Evolutionary conservation across 2,329 filamentous ascomycete genomes (phyloP).

Genomic region (Aureobasidium leucospermi): DNA sequence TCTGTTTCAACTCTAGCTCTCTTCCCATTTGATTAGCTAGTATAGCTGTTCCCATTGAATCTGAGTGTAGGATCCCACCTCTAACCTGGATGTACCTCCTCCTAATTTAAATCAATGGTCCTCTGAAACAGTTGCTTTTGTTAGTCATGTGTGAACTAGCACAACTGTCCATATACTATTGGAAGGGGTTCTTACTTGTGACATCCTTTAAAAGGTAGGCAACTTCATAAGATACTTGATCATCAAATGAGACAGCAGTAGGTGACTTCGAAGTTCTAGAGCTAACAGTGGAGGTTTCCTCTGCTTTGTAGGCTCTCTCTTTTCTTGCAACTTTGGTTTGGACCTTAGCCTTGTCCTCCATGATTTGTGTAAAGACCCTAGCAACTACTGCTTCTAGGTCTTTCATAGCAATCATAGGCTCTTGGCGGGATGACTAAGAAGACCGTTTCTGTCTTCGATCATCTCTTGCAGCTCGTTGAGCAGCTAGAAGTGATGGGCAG

Average conservation of each 20-base stretch:
- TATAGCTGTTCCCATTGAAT: background rate
- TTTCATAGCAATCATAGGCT: background rate
- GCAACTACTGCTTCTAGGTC: background rate
- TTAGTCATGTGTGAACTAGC: background rate
- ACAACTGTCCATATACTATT: background rate
- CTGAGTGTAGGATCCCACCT: background rate
- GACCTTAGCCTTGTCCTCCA: background rate
- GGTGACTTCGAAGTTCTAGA: background rate
- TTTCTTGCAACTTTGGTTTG: background rate
- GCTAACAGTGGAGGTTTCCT: background rate
- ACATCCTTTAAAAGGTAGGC: background rate
- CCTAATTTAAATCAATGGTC: background rate
- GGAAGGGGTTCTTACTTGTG: background rate
- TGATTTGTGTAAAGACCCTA: background rate
- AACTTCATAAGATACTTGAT: background rate
- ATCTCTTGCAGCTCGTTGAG: background rate
- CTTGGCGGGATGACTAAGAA: background rate
- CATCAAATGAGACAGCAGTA: background rate
- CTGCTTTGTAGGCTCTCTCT: background rate
- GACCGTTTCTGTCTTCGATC: background rate
- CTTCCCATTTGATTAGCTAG: background rate
- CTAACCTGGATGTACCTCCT: background rate
- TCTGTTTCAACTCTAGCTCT: background rate
- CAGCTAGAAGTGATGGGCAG: background rate
- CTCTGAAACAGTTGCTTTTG: background rate